Evolutionary conservation across 2,329 filamentous ascomycete genomes (phyloP), one percentile per base, ranked within the genome.

Genomic region (Chrysosporium keratinophilum): DNA sequence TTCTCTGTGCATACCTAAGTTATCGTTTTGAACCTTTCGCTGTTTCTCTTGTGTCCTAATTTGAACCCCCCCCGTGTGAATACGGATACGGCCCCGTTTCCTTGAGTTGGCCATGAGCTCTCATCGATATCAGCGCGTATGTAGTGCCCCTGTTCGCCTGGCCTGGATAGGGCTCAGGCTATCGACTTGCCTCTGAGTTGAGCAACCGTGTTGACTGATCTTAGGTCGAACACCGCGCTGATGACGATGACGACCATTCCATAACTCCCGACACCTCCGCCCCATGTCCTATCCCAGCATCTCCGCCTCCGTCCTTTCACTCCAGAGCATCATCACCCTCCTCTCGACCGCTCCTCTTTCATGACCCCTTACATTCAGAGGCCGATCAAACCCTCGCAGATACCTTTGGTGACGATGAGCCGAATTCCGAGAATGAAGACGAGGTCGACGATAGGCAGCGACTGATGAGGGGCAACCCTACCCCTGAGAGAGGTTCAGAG

Each of bases 321-420:
- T 96, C 90, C 45, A 82, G 87, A 66, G 78, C 85, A 33, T 88
- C 88, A 1, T 90, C 87, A 35, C 79, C 78, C 33, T 69, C 74
- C 17, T 74, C 76, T 44, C 71, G 74, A 57, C 76, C 75, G 52
- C 72, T 72, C 72, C 76, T 75, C 69, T 74, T 76, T 50, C 69
- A 76, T 56, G 75, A 79, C 60, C 74, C 75, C 39, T 69, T 74
- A 54, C 65, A 69, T 52, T 73, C 70, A 60, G 75, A 80, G 55
- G 85, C 88, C 57, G 83, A 95, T 63, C 78, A 85, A 57, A 84
- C 87, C n/a, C 79, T 98, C 12, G 88, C 87, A 62, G 91, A 97
- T 67, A 89, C 93, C 0, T 98, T 98, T 69, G 91, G 88, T 66
- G 82, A 85, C 64, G 85, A 84, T 58, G 87, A 85, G 57, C 84